Conservation (phyloP, 441 rosid species). For the Mallotus japonicus region DNA sequence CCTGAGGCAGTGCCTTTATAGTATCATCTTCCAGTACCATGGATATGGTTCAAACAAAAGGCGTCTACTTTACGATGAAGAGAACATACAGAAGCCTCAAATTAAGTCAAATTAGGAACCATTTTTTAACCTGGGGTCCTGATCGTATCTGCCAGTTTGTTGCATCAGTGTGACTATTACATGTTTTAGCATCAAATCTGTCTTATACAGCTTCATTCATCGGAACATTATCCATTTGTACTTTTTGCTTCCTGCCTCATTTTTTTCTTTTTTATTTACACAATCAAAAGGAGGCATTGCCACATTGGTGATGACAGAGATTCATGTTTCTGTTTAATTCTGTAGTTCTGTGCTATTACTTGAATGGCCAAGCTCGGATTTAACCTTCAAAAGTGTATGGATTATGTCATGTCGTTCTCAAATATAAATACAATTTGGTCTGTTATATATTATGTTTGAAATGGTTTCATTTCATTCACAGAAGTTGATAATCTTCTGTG, state of each 20-base stretch:
- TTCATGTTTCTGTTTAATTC: neutral
- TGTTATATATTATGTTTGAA: neutral
- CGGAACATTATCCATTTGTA: neutral
- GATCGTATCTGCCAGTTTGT: neutral
- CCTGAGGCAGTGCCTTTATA: slow-evolving; percentile 62
- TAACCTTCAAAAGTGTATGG: neutral
- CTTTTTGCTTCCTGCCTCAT: neutral
- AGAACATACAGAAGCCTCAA: slow-evolving; percentile 49
- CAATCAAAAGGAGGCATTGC: slow-evolving; percentile 12
- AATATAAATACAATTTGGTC: neutral
- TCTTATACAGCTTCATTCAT: slow-evolving; percentile 3
- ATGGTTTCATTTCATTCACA: too few species aligned
- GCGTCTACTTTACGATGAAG: slow-evolving; percentile 61
- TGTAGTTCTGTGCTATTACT: neutral
- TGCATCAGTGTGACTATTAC: neutral
- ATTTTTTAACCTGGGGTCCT: slow-evolving; percentile 12
- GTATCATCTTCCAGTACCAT: slow-evolving; percentile 75
- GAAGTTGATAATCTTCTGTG: too few species aligned
- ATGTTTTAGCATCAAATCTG: neutral
- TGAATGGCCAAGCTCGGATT: neutral
- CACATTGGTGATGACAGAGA: slow-evolving; percentile 8
- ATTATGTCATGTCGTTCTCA: neutral
- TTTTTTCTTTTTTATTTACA: neutral
- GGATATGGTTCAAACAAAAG: slow-evolving; percentile 84
- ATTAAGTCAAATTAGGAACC: slow-evolving; percentile 40